Evolutionary conservation across 139 green algal genomes (phyloP), one percentile per base, ranked within the genome.

Genomic region (Penium margaritaceum): DNA sequence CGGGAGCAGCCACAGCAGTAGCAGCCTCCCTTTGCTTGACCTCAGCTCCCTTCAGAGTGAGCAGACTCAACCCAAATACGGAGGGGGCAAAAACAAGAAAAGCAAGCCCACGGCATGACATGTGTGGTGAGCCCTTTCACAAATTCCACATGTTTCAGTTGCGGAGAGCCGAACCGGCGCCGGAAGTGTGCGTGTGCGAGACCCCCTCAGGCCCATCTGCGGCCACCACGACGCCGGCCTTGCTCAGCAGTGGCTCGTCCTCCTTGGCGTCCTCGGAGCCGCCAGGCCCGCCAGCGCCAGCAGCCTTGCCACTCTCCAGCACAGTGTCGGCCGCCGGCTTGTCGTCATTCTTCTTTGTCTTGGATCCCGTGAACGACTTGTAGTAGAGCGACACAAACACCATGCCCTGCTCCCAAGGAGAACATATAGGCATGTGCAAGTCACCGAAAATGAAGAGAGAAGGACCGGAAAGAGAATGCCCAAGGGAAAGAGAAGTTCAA

Each of bases 341-440:
- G 47, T n/a, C 47, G n/a, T 60, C 47, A 24, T n/a, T 24, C 47
- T 60, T 60, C 47, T 60, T 60, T 24, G 29, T 24, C 47, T 76
- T 66, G 32, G 51, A 36, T 24, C 32, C 35, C 38, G 47, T 38
- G 27, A 33, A 65, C 24, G 47, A 36, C 34, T 69, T 69, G 68
- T 76, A 76, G 15, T 76, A 76, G 4, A 76, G 68, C 0, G 68
- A 41, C 5, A 9, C 57, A 51, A 76, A 76, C 47, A 76, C 68
- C n/a, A 76, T 47, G 5, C 29, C 30, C 68, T 76, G 67, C 14
- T 54, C 29, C 60, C 41, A 15, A 1, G 5, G 21, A 34, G 24
- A 51, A 63, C n/a, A 39, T 36, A 36, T n/a, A 37, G 55, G 29
- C 27, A 12, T 14, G 55, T 36, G 29, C 7, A 37, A 63, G 55